A percentile compares a stretch with the other conserved stretches of the same genome.
Conservation (phyloP, 2,329 filamentous ascomycete genomes). For the Eutypa lata region DNA sequence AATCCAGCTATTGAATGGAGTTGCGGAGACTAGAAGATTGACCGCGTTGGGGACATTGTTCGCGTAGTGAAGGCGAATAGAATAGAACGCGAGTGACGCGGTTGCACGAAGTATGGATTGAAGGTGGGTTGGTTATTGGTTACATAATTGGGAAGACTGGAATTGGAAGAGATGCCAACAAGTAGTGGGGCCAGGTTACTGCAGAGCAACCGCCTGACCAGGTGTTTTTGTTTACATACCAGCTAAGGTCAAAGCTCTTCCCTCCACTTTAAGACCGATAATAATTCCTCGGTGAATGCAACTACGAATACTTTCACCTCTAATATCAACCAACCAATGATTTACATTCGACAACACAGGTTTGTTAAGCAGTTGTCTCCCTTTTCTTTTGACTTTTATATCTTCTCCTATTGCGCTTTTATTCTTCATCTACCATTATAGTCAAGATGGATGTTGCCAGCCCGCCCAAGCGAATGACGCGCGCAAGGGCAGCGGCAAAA, state of each 20-base stretch:
- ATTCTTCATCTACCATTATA: neutral
- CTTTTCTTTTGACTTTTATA: neutral
- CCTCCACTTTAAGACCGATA: neutral
- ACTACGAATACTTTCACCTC: neutral
- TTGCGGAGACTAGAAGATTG: too few species aligned
- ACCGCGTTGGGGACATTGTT: too few species aligned
- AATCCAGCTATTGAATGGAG: too few species aligned
- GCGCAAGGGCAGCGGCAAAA: conserved; percentile 43
- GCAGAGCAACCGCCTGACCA: neutral
- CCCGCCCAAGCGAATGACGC: conserved; percentile 59
- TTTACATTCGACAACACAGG: neutral
- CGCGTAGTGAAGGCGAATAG: too few species aligned
- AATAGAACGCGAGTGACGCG: too few species aligned
- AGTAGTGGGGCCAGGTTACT: neutral
- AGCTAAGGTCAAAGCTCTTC: neutral
- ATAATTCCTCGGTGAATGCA: neutral
- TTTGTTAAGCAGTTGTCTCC: neutral
- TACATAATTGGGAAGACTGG: too few species aligned
- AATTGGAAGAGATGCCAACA: neutral
- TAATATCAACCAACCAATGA: neutral
- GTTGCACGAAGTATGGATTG: too few species aligned
- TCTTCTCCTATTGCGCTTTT: neutral
- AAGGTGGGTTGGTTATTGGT: too few species aligned
- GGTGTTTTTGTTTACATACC: neutral
- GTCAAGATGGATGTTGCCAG: conserved; percentile 50